Base-by-base conservation (phyloP, 371 early-diverging fungal genomes). In the Mucor irregularis region DNA sequence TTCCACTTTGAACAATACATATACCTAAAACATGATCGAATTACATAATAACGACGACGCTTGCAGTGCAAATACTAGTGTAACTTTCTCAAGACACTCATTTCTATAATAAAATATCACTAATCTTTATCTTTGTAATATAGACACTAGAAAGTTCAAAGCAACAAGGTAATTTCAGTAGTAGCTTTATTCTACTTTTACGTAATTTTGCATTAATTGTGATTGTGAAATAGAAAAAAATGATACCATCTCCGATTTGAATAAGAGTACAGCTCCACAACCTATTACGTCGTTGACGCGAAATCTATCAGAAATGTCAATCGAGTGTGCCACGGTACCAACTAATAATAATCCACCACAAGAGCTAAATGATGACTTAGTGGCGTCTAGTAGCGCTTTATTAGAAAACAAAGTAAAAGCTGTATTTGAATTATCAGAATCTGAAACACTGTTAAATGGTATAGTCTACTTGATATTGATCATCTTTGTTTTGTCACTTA, bases 231-330 rank as follows among this genome's bases (percentile, higher is more conserved):
- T 17, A 31, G 17, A 29, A 4, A 17, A 50, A 5, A 3, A 34
- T 22, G 50, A 37, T 49, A 49, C 50, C 38, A 35, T 35, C 50
- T 49, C 38, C 50, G 50, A 49, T 17, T 34, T 49, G 2, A 33
- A 33, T 35, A 24, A 21, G 11, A 1, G 0, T 13, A 48, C 22
- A 5, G 22, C 34, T 16, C 4, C 17, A 5, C 16, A 24, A 22
- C 26, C 39, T 4, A 26, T 25, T 16, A n/a, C 10, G 13, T 29
- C 16, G 28, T 13, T 54, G 24, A 37, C 54, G 26, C 44, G 54
- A 21, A 47, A 24, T 17, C 16, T 61, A 43, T 57, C 63, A 14
- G 71, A 71, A 56, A 71, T 71, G 62, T 62, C 71, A 19, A 71
- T 71, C 50, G 71, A 71, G 21, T 61, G 66, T 40, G 43, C 24